Conservation (phyloP, 805 yeast genomes). For the Ogataea methanolica region DNA sequence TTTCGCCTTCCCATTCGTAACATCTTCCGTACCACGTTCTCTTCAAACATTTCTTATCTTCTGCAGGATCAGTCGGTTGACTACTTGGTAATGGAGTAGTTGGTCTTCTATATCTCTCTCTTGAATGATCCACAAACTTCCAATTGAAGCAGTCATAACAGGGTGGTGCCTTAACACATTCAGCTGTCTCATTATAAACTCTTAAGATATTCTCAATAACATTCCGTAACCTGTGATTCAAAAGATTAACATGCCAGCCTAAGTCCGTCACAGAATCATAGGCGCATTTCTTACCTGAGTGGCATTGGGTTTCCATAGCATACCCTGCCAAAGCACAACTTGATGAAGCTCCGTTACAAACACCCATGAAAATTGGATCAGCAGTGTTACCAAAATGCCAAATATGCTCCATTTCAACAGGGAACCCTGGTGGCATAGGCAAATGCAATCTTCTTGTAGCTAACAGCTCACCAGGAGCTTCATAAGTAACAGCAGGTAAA, state of each 20-base stretch:
- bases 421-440: conserved; percentile 90
- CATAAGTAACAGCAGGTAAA: conserved; percentile 82
- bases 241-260: conserved; percentile 87
- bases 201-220: conserved; percentile 78
- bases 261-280: conserved; percentile 85
- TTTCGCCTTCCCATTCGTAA: conserved; percentile 31
- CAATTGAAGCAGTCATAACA: conserved; percentile 90
- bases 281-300: conserved; percentile 79
- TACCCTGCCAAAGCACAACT: conserved; percentile 89
- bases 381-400: conserved; percentile 98
- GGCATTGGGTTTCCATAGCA: conserved; percentile 96
- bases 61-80: conserved; percentile 24
- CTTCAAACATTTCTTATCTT: conserved; percentile 42
- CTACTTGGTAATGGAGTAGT: conserved; percentile 25
- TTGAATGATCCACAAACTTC: conserved; percentile 60
- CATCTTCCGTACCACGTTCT: conserved; percentile 64
- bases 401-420: conserved; percentile 69
- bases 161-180: conserved; percentile 70
- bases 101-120: conserved; percentile 20
- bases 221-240: conserved; percentile 86
- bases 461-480: conserved; percentile 87
- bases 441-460: conserved; percentile 82
- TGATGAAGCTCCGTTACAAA: conserved; percentile 90
- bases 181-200: conserved; percentile 72
- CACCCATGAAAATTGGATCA: conserved; percentile 95